phyloP scores from a whole-genome alignment of 345 rosid genomes.

The Eucalyptus guilfoylei region DNA sequence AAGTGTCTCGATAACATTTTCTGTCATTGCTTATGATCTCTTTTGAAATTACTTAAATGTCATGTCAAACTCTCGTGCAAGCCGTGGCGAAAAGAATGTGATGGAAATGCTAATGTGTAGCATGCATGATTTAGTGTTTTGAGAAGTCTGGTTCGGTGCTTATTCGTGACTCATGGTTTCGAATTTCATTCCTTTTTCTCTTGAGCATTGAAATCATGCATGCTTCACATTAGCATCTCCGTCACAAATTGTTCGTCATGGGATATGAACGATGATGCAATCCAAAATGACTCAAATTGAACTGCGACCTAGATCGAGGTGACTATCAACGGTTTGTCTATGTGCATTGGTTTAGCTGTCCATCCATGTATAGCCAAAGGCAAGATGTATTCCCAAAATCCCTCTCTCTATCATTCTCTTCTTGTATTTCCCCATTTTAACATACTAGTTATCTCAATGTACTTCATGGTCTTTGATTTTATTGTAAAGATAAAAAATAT shows the following conservation, averaged over 20 bases:
- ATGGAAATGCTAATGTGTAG: neutral
- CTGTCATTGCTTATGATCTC: neutral
- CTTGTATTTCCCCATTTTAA: neutral
- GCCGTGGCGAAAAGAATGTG: neutral
- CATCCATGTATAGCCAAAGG: neutral
- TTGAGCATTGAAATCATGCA: neutral
- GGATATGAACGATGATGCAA: neutral
- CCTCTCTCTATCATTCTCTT: neutral
- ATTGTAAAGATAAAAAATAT: neutral
- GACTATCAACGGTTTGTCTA: neutral
- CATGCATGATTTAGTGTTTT: neutral
- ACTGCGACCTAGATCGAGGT: fast-evolving
- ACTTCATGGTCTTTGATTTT: neutral
- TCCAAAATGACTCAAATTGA: neutral
- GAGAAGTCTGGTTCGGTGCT: neutral
- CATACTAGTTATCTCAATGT: neutral
- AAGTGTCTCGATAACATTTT: neutral
- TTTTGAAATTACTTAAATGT: neutral
- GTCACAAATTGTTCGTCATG: fast-evolving
- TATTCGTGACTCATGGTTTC: neutral
- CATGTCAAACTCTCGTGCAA: neutral
- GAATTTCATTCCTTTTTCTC: neutral
- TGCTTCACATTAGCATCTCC: neutral
- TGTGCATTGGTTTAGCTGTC: neutral
- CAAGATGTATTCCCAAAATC: neutral